These are phyloP conservation scores for Neofusicoccum kwambonambiense DNA, from an alignment of 2,329 filamentous ascomycete species.

Conservation along the genomic window DNA sequence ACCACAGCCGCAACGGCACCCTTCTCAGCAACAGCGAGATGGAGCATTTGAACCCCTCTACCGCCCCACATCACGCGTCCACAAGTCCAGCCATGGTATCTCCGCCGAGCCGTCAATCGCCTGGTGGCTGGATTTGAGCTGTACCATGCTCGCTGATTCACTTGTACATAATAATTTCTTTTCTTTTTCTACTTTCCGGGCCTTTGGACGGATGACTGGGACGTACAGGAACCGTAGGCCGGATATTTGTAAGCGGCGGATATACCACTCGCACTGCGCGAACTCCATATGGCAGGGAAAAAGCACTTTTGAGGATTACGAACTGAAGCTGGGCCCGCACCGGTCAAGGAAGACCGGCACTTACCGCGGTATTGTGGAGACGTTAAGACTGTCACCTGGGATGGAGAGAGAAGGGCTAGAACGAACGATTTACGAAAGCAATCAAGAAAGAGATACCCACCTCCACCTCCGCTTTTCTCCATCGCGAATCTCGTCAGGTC, in stretches of 20 bases:
- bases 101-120: not conserved
- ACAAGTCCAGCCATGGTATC: not conserved
- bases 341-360: not conserved
- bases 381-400: not conserved
- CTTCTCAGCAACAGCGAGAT: not conserved
- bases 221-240: not conserved
- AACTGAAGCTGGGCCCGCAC: not conserved
- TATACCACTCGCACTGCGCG: not conserved
- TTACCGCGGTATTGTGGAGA: not conserved
- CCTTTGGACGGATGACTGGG: not conserved
- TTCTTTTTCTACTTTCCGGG: not conserved
- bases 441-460: constrained; percentile 4
- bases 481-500: not conserved
- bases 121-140: constrained; percentile 4
- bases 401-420: not conserved
- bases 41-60: not conserved
- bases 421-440: not conserved
- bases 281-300: not conserved
- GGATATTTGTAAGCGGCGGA: not conserved
- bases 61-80: not conserved
- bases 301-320: not conserved
- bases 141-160: not conserved
- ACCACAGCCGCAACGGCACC: not conserved
- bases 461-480: not conserved
- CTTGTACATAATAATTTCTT: not conserved